Evolutionary conservation across 2,329 filamentous ascomycete genomes (phyloP), one percentile per base, ranked within the genome.

Genomic region (Aschersonia sp.): DNA sequence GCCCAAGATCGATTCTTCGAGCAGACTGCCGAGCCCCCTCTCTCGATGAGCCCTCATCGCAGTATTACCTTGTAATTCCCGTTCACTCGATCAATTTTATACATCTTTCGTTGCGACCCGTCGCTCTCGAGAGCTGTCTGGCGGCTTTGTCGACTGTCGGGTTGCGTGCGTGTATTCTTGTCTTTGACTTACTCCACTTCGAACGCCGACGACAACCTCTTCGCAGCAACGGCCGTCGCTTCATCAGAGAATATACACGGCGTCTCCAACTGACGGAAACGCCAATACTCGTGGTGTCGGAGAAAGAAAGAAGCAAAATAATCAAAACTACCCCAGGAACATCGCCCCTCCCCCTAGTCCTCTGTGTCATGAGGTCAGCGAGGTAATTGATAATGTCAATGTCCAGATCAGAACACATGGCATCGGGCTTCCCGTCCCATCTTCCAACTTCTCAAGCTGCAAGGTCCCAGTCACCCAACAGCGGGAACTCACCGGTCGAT

Each of bases 331-430:
- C 37, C 43, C 42, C 29, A 22, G 39, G 35, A 32, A 31, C 43
- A 30, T 4, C 11, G 35, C 30, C 31, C 42, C 39, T 31, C 37
- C 35, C 44, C 37, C 40, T 46, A 46, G 43, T 41, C 42, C 47
- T 49, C 47, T 45, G 43, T 49, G 49, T 51, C 47, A 51, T 49
- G 47, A 49, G 49, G 47, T 49, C 47, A 46, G 47, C 45, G 66
- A 68, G 61, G 70, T 86, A 88, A 88, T 88, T 73, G 78, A 88
- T 90, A 88, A 94, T 95, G 88, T 85, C 86, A 74, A 86, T 78
- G 69, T 75, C 83, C 66, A 83, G 87, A 78, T 79, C 86, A 60
- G 87, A 94, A 65, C 85, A 90, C 66, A 78, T 92, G 72, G 83
- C 83, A 63, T 79, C 92, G 67, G 86, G 86, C 70, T 89, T 87